phyloP scores from a whole-genome alignment of 2,329 filamentous ascomycete genomes.

The Pseudogymnoascus sp. region DNA sequence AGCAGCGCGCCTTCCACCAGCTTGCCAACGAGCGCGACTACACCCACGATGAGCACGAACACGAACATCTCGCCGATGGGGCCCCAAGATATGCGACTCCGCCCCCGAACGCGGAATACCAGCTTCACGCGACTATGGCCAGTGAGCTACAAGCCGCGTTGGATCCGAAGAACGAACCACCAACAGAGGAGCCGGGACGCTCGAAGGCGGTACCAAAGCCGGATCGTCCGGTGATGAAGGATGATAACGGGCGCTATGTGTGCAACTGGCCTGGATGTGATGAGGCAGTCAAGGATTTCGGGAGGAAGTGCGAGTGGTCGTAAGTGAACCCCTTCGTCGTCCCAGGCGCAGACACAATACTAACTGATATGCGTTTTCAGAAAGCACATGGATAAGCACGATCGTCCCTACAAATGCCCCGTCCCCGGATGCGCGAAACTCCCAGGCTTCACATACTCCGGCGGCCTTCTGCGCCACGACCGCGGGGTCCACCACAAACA shows the following conservation, averaged over 20 bases:
- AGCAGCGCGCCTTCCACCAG: slow-evolving; percentile 12
- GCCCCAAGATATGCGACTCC: slow-evolving; percentile 25
- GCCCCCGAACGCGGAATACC: slow-evolving; percentile 15
- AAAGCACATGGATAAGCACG: slow-evolving; percentile 98
- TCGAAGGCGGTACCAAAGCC: slow-evolving; percentile 53
- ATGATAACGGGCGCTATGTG: slow-evolving; percentile 66
- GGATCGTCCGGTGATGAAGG: slow-evolving; percentile 52
- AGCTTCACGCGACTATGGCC: slow-evolving; percentile 20
- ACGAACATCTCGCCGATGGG: slow-evolving; percentile 24
- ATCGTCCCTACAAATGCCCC: slow-evolving; percentile 81
- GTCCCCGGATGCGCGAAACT: slow-evolving; percentile 83
- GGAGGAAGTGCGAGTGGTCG: slow-evolving; percentile 90
- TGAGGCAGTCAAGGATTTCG: slow-evolving; percentile 59
- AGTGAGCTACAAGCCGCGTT: slow-evolving; percentile 19
- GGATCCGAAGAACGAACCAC: slow-evolving; percentile 24
- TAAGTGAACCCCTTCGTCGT: slow-evolving; percentile 46
- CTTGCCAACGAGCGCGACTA: slow-evolving; percentile 12
- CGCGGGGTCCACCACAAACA: slow-evolving; percentile 90
- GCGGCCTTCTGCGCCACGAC: slow-evolving; percentile 81
- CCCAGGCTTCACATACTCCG: slow-evolving; percentile 90
- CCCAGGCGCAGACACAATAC: neutral
- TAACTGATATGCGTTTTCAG: slow-evolving; percentile 37
- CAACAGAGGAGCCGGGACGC: slow-evolving; percentile 26
- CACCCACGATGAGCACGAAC: slow-evolving; percentile 12
- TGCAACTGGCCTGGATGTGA: slow-evolving; percentile 67